Percentiles rank a stretch among this genome's conserved stretches.
These are phyloP conservation scores for Penicillium antarcticum DNA, from an alignment of 495 filamentous ascomycete species.

Conservation along the genomic window DNA sequence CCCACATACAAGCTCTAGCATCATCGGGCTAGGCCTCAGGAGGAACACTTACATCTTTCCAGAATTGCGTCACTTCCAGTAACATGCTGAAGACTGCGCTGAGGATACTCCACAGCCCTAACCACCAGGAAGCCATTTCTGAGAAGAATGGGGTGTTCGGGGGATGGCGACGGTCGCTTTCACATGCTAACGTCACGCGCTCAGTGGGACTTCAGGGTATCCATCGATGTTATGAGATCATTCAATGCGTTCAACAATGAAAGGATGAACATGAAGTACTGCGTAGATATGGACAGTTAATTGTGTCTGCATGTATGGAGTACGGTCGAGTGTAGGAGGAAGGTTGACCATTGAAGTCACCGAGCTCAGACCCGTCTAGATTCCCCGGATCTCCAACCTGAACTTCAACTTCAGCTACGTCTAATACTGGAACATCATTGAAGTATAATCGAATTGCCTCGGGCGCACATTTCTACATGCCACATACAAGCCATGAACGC, in stretches of 20 bases:
- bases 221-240: too few species aligned
- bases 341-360: neutral
- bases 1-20: neutral
- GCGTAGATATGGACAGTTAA: neutral
- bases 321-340: neutral
- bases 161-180: slow-evolving; percentile 15
- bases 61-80: slow-evolving; percentile 61
- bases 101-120: slow-evolving; percentile 30
- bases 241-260: too few species aligned
- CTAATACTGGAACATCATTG: neutral
- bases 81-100: slow-evolving; percentile 52
- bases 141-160: slow-evolving; percentile 6
- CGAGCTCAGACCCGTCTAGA: neutral
- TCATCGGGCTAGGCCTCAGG: neutral
- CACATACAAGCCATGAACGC: slow-evolving; percentile 24
- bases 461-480: slow-evolving; percentile 21
- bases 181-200: slow-evolving; percentile 37
- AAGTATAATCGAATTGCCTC: slow-evolving; percentile 3
- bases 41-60: slow-evolving; percentile 52
- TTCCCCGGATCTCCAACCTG: neutral
- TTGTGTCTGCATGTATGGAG: neutral
- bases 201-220: neutral
- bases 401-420: neutral
- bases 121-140: slow-evolving; percentile 24
- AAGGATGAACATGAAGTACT: neutral